These are phyloP conservation scores for Apostasia ramifera DNA, from an alignment of 106 monocot species.

Conservation along the genomic window DNA sequence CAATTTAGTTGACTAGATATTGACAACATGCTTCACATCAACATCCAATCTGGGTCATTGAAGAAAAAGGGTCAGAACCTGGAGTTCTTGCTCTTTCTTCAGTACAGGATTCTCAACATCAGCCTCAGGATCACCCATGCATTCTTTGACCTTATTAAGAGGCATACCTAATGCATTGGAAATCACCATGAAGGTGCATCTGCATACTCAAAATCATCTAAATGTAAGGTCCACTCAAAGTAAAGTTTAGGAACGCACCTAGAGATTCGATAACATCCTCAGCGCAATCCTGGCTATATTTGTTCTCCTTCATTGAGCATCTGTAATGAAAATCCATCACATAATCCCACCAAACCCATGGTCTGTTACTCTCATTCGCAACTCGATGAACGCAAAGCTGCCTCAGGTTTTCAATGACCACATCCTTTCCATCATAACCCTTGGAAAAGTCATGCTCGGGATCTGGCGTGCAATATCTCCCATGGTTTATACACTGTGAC, in stretches of 20 bases:
- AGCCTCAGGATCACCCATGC: constrained; percentile 85
- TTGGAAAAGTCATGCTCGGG: constrained; percentile 67
- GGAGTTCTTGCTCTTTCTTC: constrained; percentile 72
- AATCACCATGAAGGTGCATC: background rate
- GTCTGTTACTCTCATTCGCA: constrained; percentile 44
- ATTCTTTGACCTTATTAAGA: constrained; percentile 55
- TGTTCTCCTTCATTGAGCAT: constrained; percentile 89
- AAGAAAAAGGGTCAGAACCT: constrained; percentile 27
- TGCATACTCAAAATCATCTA: background rate
- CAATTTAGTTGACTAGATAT: background rate
- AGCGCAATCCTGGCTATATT: constrained; percentile 71
- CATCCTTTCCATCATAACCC: constrained; percentile 90
- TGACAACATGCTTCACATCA: background rate
- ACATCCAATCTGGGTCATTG: background rate
- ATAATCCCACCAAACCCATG: constrained; percentile 98
- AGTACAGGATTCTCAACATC: constrained; percentile 76
- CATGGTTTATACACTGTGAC: constrained; percentile 84
- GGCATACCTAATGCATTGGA: constrained; percentile 39
- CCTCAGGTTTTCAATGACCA: constrained; percentile 78
- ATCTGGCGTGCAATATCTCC: constrained; percentile 89
- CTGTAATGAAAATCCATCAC: constrained; percentile 74
- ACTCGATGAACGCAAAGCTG: constrained; percentile 85
- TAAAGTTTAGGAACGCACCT: constrained; percentile 22
- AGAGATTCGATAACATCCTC: constrained; percentile 72
- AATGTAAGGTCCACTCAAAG: background rate